A percentile compares a stretch with the other conserved stretches of the same genome.
These are phyloP conservation scores for Erodium trifolium DNA, from an alignment of 441 rosid genomes.

Conservation along the genomic window DNA sequence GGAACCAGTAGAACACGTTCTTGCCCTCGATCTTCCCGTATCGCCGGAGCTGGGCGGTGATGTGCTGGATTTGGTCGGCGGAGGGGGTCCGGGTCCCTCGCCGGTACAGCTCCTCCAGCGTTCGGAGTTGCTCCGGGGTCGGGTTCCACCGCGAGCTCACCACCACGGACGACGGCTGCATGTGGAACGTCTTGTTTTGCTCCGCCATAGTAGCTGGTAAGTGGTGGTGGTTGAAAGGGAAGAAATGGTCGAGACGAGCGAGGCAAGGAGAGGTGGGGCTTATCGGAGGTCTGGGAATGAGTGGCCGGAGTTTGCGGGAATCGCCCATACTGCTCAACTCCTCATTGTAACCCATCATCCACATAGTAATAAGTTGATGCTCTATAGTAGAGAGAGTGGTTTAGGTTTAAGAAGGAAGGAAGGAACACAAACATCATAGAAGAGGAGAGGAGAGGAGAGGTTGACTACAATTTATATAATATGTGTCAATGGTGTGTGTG, in stretches of 20 bases:
- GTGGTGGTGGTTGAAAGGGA: constrained; percentile 34
- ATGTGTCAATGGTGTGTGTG: neutral
- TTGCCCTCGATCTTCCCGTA: constrained; percentile 97
- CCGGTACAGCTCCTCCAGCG: constrained; percentile 75
- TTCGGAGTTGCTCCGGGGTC: constrained; percentile 79
- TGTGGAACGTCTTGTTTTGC: constrained; percentile 42
- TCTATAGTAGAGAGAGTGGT: neutral
- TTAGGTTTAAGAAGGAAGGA: too few species aligned
- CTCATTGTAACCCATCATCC: constrained; percentile 85
- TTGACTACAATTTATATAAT: too few species aligned
- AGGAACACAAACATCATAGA: too few species aligned
- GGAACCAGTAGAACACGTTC: constrained; percentile 97
- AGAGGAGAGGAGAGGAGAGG: too few species aligned
- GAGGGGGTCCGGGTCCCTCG: constrained; percentile 85
- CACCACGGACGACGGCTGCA: constrained; percentile 38
- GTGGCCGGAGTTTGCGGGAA: constrained; percentile 70
- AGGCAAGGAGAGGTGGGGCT: constrained; percentile 25
- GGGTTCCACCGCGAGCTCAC: constrained; percentile 97
- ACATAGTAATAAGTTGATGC: constrained; percentile 26
- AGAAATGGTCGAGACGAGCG: constrained; percentile 28
- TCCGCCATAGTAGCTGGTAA: constrained; percentile 31
- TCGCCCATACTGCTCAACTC: constrained; percentile 47
- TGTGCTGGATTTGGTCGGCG: constrained; percentile 87
- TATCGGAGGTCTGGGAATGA: constrained; percentile 46
- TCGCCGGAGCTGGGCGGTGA: constrained; percentile 69